Percentiles rank a stretch among this genome's conserved stretches.
phyloP scores from a whole-genome alignment of 2,329 filamentous ascomycete genomes.

The Calonectria honghensis region DNA sequence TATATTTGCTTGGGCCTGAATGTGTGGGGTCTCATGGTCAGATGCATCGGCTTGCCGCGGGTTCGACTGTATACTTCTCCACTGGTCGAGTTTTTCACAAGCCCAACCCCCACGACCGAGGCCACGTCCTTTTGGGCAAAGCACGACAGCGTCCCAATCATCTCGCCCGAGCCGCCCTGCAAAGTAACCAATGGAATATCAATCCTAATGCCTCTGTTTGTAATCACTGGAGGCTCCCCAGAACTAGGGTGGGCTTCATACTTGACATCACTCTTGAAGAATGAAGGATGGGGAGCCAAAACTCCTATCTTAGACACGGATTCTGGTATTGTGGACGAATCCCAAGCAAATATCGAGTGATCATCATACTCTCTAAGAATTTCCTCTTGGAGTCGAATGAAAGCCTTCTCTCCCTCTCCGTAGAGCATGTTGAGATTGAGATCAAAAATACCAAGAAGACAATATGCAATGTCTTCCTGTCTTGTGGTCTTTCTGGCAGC shows the following conservation, averaged over 20 bases:
- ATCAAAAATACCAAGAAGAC: slow-evolving; percentile 50
- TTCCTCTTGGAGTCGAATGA: slow-evolving; percentile 53
- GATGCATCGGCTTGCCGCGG: slow-evolving; percentile 9
- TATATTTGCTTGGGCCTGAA: slow-evolving; percentile 35
- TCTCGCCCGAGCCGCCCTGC: slow-evolving; percentile 3
- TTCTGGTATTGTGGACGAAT: slow-evolving; percentile 36
- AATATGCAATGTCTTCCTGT: slow-evolving; percentile 49
- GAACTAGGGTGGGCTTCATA: slow-evolving; percentile 37
- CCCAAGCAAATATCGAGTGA: slow-evolving; percentile 50
- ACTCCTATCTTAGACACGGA: slow-evolving; percentile 40
- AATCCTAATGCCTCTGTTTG: slow-evolving; percentile 46
- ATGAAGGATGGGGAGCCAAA: slow-evolving; percentile 41
- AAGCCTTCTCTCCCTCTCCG: slow-evolving; percentile 49
- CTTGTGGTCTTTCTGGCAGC: slow-evolving; percentile 46
- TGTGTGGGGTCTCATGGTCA: background rate
- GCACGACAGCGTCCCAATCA: slow-evolving; percentile 40
- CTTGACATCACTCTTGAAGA: slow-evolving; percentile 36
- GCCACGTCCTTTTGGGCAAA: slow-evolving; percentile 31
- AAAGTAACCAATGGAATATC: slow-evolving; percentile 25
- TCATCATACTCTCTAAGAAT: slow-evolving; percentile 51
- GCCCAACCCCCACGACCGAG: slow-evolving; percentile 33
- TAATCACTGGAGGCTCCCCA: slow-evolving; percentile 38
- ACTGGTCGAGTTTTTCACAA: slow-evolving; percentile 25
- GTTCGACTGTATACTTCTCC: slow-evolving; percentile 39
- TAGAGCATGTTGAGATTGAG: slow-evolving; percentile 51